These are phyloP conservation scores for Besnoitia besnoiti DNA, from an alignment of 169 alveolate species.

Conservation along the genomic window DNA sequence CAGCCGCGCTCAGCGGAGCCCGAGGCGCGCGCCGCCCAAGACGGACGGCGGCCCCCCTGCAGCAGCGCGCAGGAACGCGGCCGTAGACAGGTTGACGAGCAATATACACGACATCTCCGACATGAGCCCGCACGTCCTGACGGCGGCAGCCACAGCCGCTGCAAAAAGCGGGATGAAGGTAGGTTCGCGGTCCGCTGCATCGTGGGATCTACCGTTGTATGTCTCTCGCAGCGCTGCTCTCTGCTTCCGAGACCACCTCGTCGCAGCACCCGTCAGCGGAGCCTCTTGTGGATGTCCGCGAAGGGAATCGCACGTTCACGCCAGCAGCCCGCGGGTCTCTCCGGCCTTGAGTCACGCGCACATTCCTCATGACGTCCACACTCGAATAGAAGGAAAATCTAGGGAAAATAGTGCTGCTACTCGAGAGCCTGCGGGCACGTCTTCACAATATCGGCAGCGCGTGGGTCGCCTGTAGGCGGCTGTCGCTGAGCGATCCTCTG, in stretches of 20 bases:
- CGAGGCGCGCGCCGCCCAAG: too few species aligned
- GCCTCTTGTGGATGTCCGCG: background rate
- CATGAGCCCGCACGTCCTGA: conserved; percentile 26
- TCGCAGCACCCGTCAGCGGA: background rate
- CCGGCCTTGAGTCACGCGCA: too few species aligned
- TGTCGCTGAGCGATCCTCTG: too few species aligned
- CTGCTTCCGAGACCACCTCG: background rate
- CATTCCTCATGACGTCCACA: too few species aligned
- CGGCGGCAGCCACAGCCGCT: conserved; percentile 14
- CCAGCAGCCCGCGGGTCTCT: background rate
- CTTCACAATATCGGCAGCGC: too few species aligned
- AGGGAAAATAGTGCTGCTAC: too few species aligned
- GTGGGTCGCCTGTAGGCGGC: too few species aligned
- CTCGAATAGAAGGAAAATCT: too few species aligned
- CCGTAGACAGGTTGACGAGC: background rate
- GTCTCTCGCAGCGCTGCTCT: background rate
- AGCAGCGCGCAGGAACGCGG: background rate
- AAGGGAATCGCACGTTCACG: background rate
- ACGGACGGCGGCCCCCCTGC: too few species aligned
- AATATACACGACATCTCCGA: background rate
- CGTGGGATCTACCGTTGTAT: background rate
- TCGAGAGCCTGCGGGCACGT: too few species aligned
- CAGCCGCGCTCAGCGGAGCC: too few species aligned
- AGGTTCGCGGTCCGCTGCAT: background rate
- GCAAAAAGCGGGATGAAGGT: background rate